These are phyloP conservation scores for Thuja plicata DNA, from an alignment of 83 land plant species.

Conservation along the genomic window DNA sequence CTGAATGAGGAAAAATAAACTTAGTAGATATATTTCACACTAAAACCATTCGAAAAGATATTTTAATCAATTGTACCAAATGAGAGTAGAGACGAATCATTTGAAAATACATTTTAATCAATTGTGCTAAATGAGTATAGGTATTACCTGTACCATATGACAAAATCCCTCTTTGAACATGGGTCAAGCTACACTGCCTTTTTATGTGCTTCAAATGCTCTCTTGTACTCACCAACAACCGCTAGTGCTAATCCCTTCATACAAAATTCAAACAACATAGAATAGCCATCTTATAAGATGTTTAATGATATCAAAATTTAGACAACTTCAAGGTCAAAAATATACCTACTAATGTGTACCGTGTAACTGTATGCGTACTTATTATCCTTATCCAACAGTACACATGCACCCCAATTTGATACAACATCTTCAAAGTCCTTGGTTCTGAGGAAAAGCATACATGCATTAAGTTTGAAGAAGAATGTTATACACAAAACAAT, in stretches of 20 bases:
- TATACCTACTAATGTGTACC: slow-evolving; percentile 28
- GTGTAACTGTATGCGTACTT: slow-evolving; percentile 72
- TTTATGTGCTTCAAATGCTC: slow-evolving; percentile 66
- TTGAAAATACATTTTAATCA: not conserved
- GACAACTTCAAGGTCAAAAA: not conserved
- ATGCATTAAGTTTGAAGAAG: slow-evolving; percentile 27
- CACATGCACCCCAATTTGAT: slow-evolving; percentile 53
- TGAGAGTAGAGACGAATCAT: not conserved
- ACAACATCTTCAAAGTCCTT: slow-evolving; percentile 65
- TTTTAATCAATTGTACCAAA: not conserved
- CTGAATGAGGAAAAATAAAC: not conserved
- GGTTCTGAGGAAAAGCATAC: slow-evolving; percentile 68
- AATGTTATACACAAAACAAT: not conserved
- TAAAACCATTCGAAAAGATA: not conserved
- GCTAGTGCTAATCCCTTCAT: slow-evolving; percentile 63
- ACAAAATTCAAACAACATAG: slow-evolving; percentile 10
- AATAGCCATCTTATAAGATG: not conserved
- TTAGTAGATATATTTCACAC: not conserved
- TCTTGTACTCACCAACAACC: slow-evolving; percentile 56
- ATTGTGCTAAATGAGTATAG: not conserved
- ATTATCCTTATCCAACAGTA: slow-evolving; percentile 50
- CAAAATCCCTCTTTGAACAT: slow-evolving; percentile 54
- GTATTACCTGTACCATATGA: slow-evolving; percentile 60
- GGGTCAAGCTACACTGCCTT: slow-evolving; percentile 58
- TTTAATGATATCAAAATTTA: not conserved